phyloP scores from a whole-genome alignment of 2,329 filamentous ascomycete genomes.

The Spiromastix sp. region DNA sequence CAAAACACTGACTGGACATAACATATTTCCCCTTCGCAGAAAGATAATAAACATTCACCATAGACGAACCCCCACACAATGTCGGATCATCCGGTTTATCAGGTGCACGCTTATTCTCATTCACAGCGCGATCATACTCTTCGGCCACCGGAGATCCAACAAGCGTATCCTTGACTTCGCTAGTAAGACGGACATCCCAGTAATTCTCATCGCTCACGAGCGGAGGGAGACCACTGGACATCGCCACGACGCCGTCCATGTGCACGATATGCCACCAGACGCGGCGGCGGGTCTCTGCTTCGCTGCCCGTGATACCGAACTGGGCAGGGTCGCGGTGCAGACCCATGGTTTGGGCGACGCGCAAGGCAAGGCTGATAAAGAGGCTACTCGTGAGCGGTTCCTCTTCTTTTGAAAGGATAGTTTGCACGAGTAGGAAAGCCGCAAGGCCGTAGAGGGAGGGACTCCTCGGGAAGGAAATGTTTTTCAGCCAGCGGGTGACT shows the following conservation, averaged over 20 bases:
- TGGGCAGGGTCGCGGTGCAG: conserved; percentile 39
- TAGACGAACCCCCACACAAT: conserved; percentile 29
- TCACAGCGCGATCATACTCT: conserved; percentile 26
- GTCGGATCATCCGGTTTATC: conserved; percentile 33
- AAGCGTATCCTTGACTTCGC: conserved; percentile 37
- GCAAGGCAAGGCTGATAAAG: conserved; percentile 37
- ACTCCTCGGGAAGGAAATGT: conserved; percentile 35
- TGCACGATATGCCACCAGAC: conserved; percentile 42
- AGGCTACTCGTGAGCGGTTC: conserved; percentile 39
- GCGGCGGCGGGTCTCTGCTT: conserved; percentile 36
- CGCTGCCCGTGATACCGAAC: conserved; percentile 34
- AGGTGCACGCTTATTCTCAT: conserved; percentile 20
- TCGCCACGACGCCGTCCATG: conserved; percentile 39
- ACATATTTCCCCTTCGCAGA: conserved; percentile 35
- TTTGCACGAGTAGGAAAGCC: conserved; percentile 38
- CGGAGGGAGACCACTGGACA: conserved; percentile 39
- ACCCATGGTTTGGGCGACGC: conserved; percentile 40
- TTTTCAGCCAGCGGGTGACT: conserved; percentile 31
- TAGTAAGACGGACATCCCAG: conserved; percentile 38
- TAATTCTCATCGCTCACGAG: conserved; percentile 38
- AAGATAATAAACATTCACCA: conserved; percentile 34
- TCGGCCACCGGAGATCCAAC: conserved; percentile 28
- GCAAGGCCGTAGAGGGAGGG: conserved; percentile 35
- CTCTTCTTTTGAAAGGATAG: conserved; percentile 37
- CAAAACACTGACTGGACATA: conserved; percentile 30